Conservation (phyloP, 208 protist species). For the Acanthamoeba healyi region DNA sequence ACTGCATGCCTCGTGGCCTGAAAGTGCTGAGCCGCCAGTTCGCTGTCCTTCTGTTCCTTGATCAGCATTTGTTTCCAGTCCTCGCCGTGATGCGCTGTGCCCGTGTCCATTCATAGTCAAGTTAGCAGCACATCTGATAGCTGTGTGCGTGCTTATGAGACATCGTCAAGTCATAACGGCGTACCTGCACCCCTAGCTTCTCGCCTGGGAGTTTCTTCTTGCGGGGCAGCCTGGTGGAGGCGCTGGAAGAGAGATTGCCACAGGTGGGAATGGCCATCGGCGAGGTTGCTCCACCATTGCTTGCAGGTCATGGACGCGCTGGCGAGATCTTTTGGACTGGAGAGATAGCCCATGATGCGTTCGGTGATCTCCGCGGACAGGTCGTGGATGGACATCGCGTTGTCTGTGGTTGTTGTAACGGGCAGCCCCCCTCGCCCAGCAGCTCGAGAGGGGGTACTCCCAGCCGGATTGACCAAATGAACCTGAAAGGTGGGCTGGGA, state of each 20-base stretch:
- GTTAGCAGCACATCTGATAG: background rate
- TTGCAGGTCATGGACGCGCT: conserved; percentile 33
- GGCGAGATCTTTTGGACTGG: background rate
- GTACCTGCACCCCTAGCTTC: too few relatives aligned
- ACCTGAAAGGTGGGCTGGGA: background rate
- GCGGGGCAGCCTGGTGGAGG: background rate
- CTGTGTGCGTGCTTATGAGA: background rate
- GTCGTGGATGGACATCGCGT: background rate
- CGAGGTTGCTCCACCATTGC: background rate
- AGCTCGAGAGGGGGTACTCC: too few relatives aligned
- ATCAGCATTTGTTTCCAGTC: conserved; percentile 56
- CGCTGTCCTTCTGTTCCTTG: conserved; percentile 18
- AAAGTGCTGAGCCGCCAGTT: background rate
- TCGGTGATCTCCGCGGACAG: background rate
- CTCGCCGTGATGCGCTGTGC: background rate
- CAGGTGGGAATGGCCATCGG: background rate
- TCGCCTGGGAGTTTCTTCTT: too few relatives aligned
- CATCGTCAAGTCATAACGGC: background rate
- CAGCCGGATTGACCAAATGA: background rate
- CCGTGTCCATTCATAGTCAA: too few relatives aligned
- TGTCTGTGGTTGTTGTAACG: too few relatives aligned
- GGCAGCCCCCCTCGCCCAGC: too few relatives aligned
- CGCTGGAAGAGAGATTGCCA: conserved; percentile 38
- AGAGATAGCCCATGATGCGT: background rate
- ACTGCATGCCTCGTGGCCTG: background rate